phyloP scores from a whole-genome alignment of 768 basidiomycete species.

The Hypsizygus marmoreus region DNA sequence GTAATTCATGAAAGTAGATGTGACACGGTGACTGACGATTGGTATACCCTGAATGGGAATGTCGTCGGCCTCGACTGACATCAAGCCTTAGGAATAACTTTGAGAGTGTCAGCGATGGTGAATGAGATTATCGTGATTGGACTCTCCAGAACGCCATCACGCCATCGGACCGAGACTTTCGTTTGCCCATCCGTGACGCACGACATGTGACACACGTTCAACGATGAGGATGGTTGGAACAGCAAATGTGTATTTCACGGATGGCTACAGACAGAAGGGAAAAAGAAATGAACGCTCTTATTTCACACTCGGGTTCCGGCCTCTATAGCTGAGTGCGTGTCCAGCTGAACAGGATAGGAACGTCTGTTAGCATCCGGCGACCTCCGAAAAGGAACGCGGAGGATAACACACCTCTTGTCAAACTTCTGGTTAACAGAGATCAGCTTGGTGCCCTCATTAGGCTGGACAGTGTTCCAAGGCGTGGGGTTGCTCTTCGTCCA shows the following conservation, averaged over 20 bases:
- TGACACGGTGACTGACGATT: conserved; percentile 34
- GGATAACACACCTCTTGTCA: conserved; percentile 60
- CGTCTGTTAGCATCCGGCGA: conserved; percentile 10
- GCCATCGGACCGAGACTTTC: no score
- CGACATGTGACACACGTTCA: conserved; percentile 5
- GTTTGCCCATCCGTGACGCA: conserved; percentile 13
- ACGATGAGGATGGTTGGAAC: conserved; percentile 1
- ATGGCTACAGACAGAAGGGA: conserved; percentile 16
- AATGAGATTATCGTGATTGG: no score
- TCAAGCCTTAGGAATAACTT: background rate
- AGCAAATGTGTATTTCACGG: conserved; percentile 17
- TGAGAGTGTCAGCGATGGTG: background rate
- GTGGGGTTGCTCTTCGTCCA: conserved; percentile 76
- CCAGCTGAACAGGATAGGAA: conserved; percentile 57
- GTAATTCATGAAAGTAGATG: background rate
- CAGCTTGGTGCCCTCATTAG: conserved; percentile 74
- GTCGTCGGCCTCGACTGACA: conserved; percentile 31
- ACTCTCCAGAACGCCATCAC: no score
- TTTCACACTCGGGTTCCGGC: conserved; percentile 6
- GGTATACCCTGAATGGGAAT: conserved; percentile 37
- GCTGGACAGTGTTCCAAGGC: conserved; percentile 85
- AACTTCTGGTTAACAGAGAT: conserved; percentile 72
- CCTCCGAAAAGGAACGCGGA: background rate
- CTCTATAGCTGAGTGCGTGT: conserved; percentile 69
- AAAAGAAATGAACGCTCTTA: conserved; percentile 9